A percentile compares a stretch with the other conserved stretches of the same genome.
phyloP scores from a whole-genome alignment of 2,329 filamentous ascomycete species.

The Colletotrichum sp. region DNA sequence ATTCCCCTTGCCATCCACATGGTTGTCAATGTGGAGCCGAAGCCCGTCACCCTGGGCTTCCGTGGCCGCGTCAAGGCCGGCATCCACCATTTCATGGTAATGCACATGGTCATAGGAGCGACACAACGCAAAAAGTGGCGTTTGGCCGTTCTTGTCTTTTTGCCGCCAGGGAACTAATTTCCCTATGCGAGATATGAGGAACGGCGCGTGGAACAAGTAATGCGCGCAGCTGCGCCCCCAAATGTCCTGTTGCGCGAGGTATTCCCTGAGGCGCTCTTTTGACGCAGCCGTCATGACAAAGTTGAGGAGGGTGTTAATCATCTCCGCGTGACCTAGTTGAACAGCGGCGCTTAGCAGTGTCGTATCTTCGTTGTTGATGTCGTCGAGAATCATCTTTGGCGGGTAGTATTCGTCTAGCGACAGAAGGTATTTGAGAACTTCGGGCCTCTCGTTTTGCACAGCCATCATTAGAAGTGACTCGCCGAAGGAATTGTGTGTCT shows the following conservation, averaged over 20 bases:
- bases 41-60: slow-evolving; percentile 76
- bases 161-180: slow-evolving; percentile 84
- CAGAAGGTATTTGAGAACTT: slow-evolving; percentile 80
- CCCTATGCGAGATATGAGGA: slow-evolving; percentile 79
- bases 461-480: slow-evolving; percentile 92
- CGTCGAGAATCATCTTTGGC: slow-evolving; percentile 72
- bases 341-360: slow-evolving; percentile 90
- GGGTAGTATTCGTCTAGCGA: slow-evolving; percentile 80
- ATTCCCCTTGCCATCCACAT: slow-evolving; percentile 92
- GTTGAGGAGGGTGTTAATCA: slow-evolving; percentile 78
- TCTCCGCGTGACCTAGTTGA: slow-evolving; percentile 77
- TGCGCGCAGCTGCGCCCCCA: slow-evolving; percentile 92
- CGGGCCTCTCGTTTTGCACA: slow-evolving; percentile 72
- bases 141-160: slow-evolving; percentile 95
- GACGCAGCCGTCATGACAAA: slow-evolving; percentile 67
- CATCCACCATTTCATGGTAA: slow-evolving; percentile 87
- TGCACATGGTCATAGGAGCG: slow-evolving; percentile 92
- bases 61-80: slow-evolving; percentile 77
- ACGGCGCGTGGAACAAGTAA: slow-evolving; percentile 91
- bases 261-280: slow-evolving; percentile 63
- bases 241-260: slow-evolving; percentile 78
- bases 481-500: slow-evolving; percentile 73
- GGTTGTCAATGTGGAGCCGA: slow-evolving; percentile 88
- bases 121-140: slow-evolving; percentile 94
- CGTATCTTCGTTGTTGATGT: slow-evolving; percentile 88